phyloP scores from a whole-genome alignment of 116 monocot genomes.

The Iris pallida region DNA sequence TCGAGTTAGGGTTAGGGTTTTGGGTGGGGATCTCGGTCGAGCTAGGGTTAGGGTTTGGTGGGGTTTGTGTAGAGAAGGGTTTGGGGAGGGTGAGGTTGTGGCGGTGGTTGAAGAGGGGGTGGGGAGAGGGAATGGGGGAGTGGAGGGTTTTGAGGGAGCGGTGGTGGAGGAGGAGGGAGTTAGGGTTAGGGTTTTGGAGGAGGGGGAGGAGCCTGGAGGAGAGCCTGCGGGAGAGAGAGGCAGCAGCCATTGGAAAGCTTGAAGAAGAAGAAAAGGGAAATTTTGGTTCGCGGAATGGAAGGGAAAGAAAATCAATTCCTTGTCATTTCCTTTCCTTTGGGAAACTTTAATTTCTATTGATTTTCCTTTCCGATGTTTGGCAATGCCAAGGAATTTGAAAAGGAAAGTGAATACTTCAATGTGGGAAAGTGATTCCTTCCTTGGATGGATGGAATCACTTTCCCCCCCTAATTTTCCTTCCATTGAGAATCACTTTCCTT shows the following conservation, averaged over 20 bases:
- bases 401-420: too few species aligned
- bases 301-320: too few species aligned
- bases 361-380: too few species aligned
- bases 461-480: too few species aligned
- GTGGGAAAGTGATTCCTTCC: too few species aligned
- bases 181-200: conserved; percentile 2
- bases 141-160: background rate
- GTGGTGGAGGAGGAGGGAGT: background rate
- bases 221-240: conserved; percentile 1
- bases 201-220: background rate
- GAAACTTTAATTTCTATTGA: too few species aligned
- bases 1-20: conserved; percentile 8
- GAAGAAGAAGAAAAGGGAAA: too few species aligned
- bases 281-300: too few species aligned
- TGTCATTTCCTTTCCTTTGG: too few species aligned
- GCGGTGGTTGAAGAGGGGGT: background rate
- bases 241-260: background rate
- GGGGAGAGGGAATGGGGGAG: background rate
- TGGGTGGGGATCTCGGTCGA: background rate
- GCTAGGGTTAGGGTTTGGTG: conserved; percentile 4
- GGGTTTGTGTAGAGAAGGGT: background rate
- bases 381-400: too few species aligned
- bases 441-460: too few species aligned
- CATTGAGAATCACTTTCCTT: too few species aligned
- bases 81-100: background rate